These are phyloP conservation scores for Wickerhamiella siamensis DNA, from an alignment of 805 yeast species.

Conservation along the genomic window DNA sequence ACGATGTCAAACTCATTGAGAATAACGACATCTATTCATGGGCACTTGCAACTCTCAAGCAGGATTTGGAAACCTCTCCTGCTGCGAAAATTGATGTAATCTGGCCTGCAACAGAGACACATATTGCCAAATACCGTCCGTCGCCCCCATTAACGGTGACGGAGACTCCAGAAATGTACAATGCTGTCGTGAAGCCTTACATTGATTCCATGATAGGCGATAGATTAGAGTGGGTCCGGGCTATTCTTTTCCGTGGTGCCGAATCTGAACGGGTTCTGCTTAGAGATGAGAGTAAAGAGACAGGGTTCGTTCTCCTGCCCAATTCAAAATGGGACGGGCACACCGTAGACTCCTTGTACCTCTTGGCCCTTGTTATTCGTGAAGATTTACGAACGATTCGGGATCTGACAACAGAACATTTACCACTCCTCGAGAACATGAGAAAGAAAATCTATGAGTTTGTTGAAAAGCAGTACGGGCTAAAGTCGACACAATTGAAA, in stretches of 20 bases:
- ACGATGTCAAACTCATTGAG: slow-evolving; percentile 31
- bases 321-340: slow-evolving; percentile 90
- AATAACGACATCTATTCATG: slow-evolving; percentile 74
- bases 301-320: slow-evolving; percentile 67
- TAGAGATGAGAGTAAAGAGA: slow-evolving; percentile 39
- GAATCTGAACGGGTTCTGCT: slow-evolving; percentile 71
- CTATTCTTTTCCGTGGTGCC: slow-evolving; percentile 65
- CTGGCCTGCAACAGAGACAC: slow-evolving; percentile 81
- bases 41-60: slow-evolving; percentile 45
- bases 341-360: slow-evolving; percentile 53
- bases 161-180: slow-evolving; percentile 75
- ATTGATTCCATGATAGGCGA: slow-evolving; percentile 63
- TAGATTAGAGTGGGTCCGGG: slow-evolving; percentile 77
- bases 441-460: slow-evolving; percentile 32
- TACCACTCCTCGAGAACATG: slow-evolving; percentile 41
- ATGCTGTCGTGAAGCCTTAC: slow-evolving; percentile 50
- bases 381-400: slow-evolving; percentile 58
- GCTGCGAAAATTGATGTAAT: slow-evolving; percentile 61
- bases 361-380: slow-evolving; percentile 62
- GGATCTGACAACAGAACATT: slow-evolving; percentile 50
- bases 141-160: slow-evolving; percentile 46
- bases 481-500: slow-evolving; percentile 46
- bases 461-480: slow-evolving; percentile 35
- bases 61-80: slow-evolving; percentile 33
- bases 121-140: slow-evolving; percentile 57